Evolutionary conservation across 1,284 basidiomycete genomes (phyloP), one percentile per base, ranked within the genome.

Genomic region (Pseudozyma sp.): DNA sequence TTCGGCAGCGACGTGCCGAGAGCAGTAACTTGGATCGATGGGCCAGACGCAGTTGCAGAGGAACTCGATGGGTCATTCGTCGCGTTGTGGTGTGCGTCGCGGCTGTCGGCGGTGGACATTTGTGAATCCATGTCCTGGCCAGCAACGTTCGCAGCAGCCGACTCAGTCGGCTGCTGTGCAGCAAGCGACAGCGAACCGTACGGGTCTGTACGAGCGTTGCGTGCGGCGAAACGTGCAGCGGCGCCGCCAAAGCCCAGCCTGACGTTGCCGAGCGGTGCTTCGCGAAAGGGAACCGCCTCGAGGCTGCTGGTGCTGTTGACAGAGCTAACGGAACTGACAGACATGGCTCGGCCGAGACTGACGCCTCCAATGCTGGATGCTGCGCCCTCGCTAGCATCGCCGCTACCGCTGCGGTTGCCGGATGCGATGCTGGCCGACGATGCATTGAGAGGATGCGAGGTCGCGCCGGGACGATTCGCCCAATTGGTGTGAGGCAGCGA

Each of bases 241-340:
- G 48, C 33, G 7, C 68, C 63, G 17, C 73, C 75, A 16, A 76
- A 80, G 37, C 76, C 70, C 4, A 67, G 55, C 7, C 80, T 54
- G 47, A 75, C 67, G 44, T 83, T 83, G n/a, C 82, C 82, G 10
- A 78, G 58, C 14, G 82, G 82, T 11, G 81, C 81, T 31, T 78
- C 73, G 10, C 81, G 77, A 43, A 84, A 84, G 10, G 82, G 82
- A 0, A 68, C 80, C 5, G 82, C 80, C 46, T 84, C 82, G 31
- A 84, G 74, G 59, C 81, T 83, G 55, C 74, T 78, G 16, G 80
- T 80, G 66, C 78, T 81, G 58, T 76, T 81, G 51, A 78, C 82
- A 17, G 75, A 79, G 63, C 79, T 81, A 24, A 81, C 77, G 10
- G 77, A 79, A 51, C 75, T 78, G 42, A 80, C 71, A n/a, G 82